Percentiles rank a stretch among this genome's conserved stretches.
These are phyloP conservation scores for Arabis hirsuta DNA, from an alignment of 345 rosid genomes.

Conservation along the genomic window DNA sequence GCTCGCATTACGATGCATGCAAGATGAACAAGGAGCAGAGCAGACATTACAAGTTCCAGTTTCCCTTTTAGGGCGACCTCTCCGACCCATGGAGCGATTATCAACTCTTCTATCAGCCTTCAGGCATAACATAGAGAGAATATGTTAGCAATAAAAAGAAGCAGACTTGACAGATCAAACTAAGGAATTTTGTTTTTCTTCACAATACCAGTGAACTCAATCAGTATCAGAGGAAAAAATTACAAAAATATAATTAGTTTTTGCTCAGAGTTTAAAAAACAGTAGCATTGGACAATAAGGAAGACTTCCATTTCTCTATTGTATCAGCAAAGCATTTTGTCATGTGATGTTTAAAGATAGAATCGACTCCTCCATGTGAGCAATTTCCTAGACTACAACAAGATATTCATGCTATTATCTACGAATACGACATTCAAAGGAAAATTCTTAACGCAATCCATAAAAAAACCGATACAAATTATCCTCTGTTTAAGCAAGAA, in stretches of 20 bases:
- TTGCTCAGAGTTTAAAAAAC: not conserved
- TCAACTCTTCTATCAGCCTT: constrained; percentile 40
- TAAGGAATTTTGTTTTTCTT: not conserved
- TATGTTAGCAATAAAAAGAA: constrained; percentile 1
- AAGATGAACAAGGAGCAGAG: constrained; percentile 83
- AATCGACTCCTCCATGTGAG: constrained; percentile 1
- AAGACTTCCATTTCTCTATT: not conserved
- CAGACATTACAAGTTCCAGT: constrained; percentile 83
- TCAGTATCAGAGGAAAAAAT: not conserved
- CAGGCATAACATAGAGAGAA: constrained; percentile 16
- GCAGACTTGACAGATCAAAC: not conserved
- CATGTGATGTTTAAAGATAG: not conserved
- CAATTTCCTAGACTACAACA: constrained; percentile 5
- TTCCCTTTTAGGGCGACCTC: constrained; percentile 49
- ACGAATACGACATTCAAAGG: not conserved
- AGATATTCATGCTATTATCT: not conserved
- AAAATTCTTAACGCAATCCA: constrained; percentile 1
- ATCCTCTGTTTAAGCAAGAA: not conserved
- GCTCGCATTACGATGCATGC: constrained; percentile 63
- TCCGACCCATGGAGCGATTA: constrained; percentile 45
- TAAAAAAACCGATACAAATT: not conserved
- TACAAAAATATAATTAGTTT: not conserved
- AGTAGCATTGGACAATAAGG: not conserved
- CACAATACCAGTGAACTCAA: not conserved
- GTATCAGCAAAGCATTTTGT: not conserved